These are phyloP conservation scores for Cnidoscolus chayamansa DNA, from an alignment of 441 rosid genomes.

Conservation along the genomic window DNA sequence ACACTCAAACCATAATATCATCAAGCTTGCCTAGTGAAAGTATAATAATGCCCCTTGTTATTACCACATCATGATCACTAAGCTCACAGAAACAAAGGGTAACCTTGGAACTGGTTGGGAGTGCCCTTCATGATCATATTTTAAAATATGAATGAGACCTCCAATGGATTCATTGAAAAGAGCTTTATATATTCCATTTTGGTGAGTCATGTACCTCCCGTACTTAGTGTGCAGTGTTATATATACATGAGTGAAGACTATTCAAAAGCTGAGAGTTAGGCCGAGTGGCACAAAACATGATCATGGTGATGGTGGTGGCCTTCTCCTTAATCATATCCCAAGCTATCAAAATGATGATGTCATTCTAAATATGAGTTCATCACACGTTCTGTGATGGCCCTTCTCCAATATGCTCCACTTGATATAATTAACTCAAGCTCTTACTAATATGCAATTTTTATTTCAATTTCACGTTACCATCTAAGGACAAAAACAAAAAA, in stretches of 20 bases:
- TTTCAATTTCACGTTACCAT: no score
- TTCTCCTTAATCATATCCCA: conserved; percentile 6
- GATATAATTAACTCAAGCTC: no score
- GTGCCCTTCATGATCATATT: neutral
- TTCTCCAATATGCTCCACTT: no score
- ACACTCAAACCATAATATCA: neutral
- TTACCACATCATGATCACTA: neutral
- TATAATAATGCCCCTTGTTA: neutral
- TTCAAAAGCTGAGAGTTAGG: conserved; percentile 13
- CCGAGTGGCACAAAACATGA: conserved; percentile 6
- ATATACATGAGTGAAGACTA: neutral
- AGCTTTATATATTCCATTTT: neutral
- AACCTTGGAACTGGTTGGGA: neutral
- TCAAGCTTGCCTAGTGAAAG: neutral
- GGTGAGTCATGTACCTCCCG: conserved; percentile 13
- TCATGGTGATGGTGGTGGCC: conserved; percentile 1
- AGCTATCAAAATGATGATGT: conserved; percentile 1
- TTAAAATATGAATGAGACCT: no score
- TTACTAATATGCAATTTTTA: no score
- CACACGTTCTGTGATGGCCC: neutral
- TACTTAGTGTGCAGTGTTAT: conserved; percentile 18
- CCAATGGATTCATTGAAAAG: neutral
- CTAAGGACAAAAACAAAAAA: no score
- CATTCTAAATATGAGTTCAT: neutral
- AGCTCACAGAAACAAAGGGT: neutral